Evolutionary conservation across 2,329 filamentous ascomycete genomes (phyloP), one percentile per base, ranked within the genome.

Genomic region (Paecilomyces sp.): DNA sequence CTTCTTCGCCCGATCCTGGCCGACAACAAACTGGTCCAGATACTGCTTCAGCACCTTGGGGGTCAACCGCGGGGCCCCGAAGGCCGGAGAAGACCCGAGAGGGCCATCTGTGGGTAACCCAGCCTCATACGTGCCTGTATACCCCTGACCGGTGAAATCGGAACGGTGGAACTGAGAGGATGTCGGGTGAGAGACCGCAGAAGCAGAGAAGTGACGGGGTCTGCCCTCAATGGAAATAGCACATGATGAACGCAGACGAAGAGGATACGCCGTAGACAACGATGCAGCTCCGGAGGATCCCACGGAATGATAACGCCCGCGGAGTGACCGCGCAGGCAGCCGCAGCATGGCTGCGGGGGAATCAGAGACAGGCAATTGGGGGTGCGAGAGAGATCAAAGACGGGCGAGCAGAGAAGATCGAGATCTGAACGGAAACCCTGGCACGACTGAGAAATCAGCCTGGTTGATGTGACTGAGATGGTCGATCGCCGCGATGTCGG

Each of bases 11-110:
- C 91, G 86, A 65, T 97, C 91, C 75, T 99, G 94, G 50, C 93
- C 94, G 3, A 99, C 93, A 1, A 99, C 93, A 72, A 95, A 99
- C 71, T 94, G 90, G 72, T 99, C 94, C 33, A 97, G 86, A 68
- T 94, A 89, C 70, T 91, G 87, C 80, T 97, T 97, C 67, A 99
- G 81, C 66, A 80, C 77, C 65, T 81, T 83, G 7, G 86, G 86
- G 9, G 85, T 88, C 57, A 88, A 78, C 57, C 79, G 79, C 33
- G 83, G 82, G 31, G 80, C 80, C 60, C 84, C 84, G 62, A 84
- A 82, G 34, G 79, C 79, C 61, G 82, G 82, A 9, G 83, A 80
- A 61, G 82, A 83, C 41, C 81, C 82, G 58, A 89, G 73, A n/a
- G 87, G 87, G 0, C 87, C 87, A 28, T 80, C 76, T 15, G 85